Evolutionary conservation across 306 rosid species (phyloP).

Genomic region (Cyclanthera cordifolia): DNA sequence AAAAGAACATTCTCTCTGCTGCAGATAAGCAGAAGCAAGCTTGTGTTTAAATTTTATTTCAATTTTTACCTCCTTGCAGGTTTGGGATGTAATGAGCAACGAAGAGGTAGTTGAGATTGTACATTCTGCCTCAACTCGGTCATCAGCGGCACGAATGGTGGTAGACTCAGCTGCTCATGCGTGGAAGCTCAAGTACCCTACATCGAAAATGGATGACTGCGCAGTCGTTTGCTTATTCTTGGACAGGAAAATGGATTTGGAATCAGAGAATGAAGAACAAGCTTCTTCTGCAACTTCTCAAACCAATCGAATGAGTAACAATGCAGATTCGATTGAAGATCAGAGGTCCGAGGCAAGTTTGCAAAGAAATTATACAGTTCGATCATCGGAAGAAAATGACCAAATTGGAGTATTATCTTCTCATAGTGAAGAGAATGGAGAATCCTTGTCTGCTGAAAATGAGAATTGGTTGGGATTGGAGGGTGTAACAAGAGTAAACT

Average conservation of each 20-base stretch:
- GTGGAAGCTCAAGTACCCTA: conserved; percentile 86
- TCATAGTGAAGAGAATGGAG: conserved; percentile 37
- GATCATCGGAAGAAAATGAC: conserved; percentile 72
- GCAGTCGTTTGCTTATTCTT: conserved; percentile 79
- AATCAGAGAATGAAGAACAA: conserved; percentile 76
- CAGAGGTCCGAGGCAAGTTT: conserved; percentile 72
- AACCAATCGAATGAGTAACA: conserved; percentile 46
- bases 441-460: conserved; percentile 48
- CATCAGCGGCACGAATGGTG: conserved; percentile 57
- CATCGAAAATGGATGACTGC: conserved; percentile 95
- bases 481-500: conserved; percentile 95
- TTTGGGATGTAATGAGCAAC: conserved; percentile 93
- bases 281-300: conserved; percentile 62
- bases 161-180: conserved; percentile 79
- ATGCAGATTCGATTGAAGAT: conserved; percentile 47
- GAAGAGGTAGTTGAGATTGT: conserved; percentile 84
- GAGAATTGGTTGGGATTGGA: conserved; percentile 95
- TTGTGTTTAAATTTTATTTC: background rate
- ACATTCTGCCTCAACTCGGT: conserved; percentile 50
- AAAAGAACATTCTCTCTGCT: too few relatives aligned
- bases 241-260: conserved; percentile 92
- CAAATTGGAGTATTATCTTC: conserved; percentile 24
- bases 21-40: background rate
- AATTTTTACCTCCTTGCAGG: conserved; percentile 27
- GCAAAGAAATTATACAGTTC: conserved; percentile 65